Percentiles rank a stretch among this genome's conserved stretches.
Evolutionary conservation across 2,329 filamentous ascomycete genomes (phyloP).

Genomic region (Penicillium sp.): DNA sequence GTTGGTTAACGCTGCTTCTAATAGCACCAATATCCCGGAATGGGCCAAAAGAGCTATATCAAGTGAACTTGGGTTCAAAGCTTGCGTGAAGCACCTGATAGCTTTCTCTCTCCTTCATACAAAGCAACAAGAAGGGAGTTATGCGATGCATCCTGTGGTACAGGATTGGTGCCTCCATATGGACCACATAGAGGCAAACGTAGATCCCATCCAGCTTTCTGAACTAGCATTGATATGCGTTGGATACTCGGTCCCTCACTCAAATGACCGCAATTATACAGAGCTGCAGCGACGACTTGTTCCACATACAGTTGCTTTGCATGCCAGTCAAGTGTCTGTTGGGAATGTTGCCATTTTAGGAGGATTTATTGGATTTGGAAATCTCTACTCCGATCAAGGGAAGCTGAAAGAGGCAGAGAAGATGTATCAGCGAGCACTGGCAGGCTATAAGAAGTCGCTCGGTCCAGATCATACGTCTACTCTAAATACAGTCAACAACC

Average conservation of each 20-base stretch:
- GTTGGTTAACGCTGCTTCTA: slow-evolving; percentile 28
- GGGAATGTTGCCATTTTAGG: too few species aligned
- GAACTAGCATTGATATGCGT: slow-evolving; percentile 17
- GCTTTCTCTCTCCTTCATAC: slow-evolving; percentile 27
- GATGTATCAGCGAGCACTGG: too few species aligned
- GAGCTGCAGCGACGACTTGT: slow-evolving; percentile 18
- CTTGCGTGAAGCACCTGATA: slow-evolving; percentile 20
- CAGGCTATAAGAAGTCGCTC: too few species aligned
- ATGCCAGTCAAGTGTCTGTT: too few species aligned
- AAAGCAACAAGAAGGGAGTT: slow-evolving; percentile 25
- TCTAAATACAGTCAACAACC: too few species aligned
- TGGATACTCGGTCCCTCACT: slow-evolving; percentile 9
- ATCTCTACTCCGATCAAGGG: slow-evolving; percentile 12
- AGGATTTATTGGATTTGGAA: slow-evolving; percentile 7
- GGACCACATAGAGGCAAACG: slow-evolving; percentile 3
- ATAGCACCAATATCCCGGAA: slow-evolving; percentile 11
- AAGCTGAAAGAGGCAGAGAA: too few species aligned
- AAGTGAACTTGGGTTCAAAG: slow-evolving; percentile 21
- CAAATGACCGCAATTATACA: slow-evolving; percentile 7
- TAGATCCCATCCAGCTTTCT: slow-evolving; percentile 3
- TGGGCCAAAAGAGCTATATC: slow-evolving; percentile 21
- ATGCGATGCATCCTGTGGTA: slow-evolving; percentile 29
- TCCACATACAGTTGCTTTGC: slow-evolving; percentile 11
- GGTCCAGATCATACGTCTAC: too few species aligned
- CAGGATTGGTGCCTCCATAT: slow-evolving; percentile 23